Evolutionary conservation across 139 green algal species (phyloP), one percentile per base, ranked within the genome.

Genomic region (Nannochloris sp.): DNA sequence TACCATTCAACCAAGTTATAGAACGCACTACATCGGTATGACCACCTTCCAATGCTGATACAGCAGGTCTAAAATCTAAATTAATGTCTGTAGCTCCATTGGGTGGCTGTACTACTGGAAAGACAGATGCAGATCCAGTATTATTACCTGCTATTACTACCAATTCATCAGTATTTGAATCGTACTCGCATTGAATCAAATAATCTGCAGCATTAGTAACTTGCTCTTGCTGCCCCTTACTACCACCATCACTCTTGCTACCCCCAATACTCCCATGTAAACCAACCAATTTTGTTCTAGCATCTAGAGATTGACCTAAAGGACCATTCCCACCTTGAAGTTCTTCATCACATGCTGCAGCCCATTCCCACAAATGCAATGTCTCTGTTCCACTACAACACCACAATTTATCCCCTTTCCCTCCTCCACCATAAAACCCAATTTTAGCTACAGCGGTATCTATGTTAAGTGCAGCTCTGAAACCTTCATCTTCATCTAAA

Each of bases 361-460:
- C 23, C 87, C 87, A 95, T 53, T 95, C 83, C 87, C 87, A 95
- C 31, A 90, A 72, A 70, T 89, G 80, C 53, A 95, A 48, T 3
- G 58, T 78, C 60, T 92, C 87, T 12, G 85, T 90, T 33, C 84
- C 77, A 14, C 72, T 87, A 19, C 65, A 57, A 13, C 54, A 77
- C 75, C 86, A 95, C 60, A 92, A 71, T 23, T 70, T 70, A 9
- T 24, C 27, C 30, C 24, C 24, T 54, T 65, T 54, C 9, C 73
- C 67, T 2, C 31, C 46, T 45, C 33, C 54, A 35, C 37, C 36
- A 60, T 89, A 95, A 42, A 88, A 68, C 0, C 83, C 86, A 32
- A 93, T 61, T 54, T 81, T 64, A 60, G 83, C 82, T 0, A 92
- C 83, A 0, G 77, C 81, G 8, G 74, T 91, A 54, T 74, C 75